Evolutionary conservation across 768 basidiomycete species (phyloP).

Genomic region (Suillus occidentalis): DNA sequence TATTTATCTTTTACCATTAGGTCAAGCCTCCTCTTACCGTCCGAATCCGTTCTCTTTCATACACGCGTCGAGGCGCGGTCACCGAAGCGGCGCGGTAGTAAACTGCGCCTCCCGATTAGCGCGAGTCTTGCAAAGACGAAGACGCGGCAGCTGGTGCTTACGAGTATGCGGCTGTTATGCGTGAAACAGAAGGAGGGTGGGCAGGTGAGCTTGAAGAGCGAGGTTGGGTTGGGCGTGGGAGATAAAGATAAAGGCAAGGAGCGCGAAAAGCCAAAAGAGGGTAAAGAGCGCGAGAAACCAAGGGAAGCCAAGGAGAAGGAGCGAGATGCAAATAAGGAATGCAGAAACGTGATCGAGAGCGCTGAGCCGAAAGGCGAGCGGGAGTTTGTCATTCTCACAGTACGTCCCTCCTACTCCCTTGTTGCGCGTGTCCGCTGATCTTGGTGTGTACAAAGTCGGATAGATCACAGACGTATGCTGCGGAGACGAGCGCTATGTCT

Average conservation of each 20-base stretch:
- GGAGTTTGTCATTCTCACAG: constrained; percentile 62
- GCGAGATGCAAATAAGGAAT: constrained; percentile 48
- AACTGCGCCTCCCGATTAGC: constrained; percentile 49
- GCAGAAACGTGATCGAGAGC: constrained; percentile 42
- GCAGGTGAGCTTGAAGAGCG: constrained; percentile 48
- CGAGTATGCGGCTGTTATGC: too few species aligned
- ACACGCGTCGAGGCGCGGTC: constrained; percentile 55
- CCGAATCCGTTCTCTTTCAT: constrained; percentile 50
- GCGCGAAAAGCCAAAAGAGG: constrained; percentile 7
- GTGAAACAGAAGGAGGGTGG: constrained; percentile 37
- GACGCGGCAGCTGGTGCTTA: constrained; percentile 55
- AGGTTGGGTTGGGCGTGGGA: constrained; percentile 39
- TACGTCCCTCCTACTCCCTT: constrained; percentile 31
- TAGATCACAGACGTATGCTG: constrained; percentile 46
- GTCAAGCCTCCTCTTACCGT: constrained; percentile 39
- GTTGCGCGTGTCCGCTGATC: constrained; percentile 1
- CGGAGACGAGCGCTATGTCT: constrained; percentile 34
- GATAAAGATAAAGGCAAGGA: constrained; percentile 7
- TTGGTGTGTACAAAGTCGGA: constrained; percentile 35
- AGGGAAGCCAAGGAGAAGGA: constrained; percentile 31
- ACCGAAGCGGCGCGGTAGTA: constrained; percentile 56
- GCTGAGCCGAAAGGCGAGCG: constrained; percentile 55
- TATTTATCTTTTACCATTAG: constrained; percentile 17
- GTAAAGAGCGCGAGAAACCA: constrained; percentile 9
- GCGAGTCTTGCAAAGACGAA: constrained; percentile 48